A percentile compares a stretch with the other conserved stretches of the same genome.
phyloP scores from a whole-genome alignment of 2,329 filamentous ascomycete genomes.

The Fusarium citri region DNA sequence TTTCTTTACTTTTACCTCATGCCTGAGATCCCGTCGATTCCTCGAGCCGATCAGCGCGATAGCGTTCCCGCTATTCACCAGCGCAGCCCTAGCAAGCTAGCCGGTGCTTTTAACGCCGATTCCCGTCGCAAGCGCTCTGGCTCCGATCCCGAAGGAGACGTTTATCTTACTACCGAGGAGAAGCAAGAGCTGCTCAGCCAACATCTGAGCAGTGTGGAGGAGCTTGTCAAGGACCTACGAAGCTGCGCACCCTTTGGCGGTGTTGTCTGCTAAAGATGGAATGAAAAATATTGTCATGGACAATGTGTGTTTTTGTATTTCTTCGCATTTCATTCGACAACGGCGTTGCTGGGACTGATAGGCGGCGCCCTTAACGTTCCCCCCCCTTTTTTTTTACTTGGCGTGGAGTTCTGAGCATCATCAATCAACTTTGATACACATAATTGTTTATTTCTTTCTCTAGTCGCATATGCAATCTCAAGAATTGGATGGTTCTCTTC shows the following conservation, averaged over 20 bases:
- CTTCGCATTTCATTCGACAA: slow-evolving; percentile 3
- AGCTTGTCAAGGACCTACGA: slow-evolving; percentile 84
- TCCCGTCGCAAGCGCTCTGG: slow-evolving; percentile 50
- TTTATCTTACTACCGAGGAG: slow-evolving; percentile 74
- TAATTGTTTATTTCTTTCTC: slow-evolving; percentile 38
- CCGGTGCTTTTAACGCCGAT: slow-evolving; percentile 62
- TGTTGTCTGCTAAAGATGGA: slow-evolving; percentile 57
- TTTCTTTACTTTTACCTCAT: slow-evolving; percentile 99
- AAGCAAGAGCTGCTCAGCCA: slow-evolving; percentile 83
- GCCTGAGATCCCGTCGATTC: slow-evolving; percentile 79
- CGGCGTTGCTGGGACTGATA: slow-evolving; percentile 35
- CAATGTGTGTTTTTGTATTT: slow-evolving; percentile 7
- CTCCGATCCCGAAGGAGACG: slow-evolving; percentile 55
- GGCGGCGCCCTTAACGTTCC: slow-evolving; percentile 27
- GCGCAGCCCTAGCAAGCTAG: slow-evolving; percentile 76
- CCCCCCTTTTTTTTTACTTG: slow-evolving; percentile 22
- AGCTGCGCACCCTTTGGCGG: slow-evolving; percentile 81
- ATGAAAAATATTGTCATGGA: neutral
- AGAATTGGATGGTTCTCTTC: slow-evolving; percentile 41
- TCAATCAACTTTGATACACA: slow-evolving; percentile 22
- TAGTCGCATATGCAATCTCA: slow-evolving; percentile 29
- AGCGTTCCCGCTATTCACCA: slow-evolving; percentile 67
- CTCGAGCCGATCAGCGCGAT: slow-evolving; percentile 59
- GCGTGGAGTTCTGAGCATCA: slow-evolving; percentile 44
- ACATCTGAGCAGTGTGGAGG: slow-evolving; percentile 85